Base-by-base conservation (phyloP, 1,284 basidiomycete genomes). In the Ustilago esculenta region DNA sequence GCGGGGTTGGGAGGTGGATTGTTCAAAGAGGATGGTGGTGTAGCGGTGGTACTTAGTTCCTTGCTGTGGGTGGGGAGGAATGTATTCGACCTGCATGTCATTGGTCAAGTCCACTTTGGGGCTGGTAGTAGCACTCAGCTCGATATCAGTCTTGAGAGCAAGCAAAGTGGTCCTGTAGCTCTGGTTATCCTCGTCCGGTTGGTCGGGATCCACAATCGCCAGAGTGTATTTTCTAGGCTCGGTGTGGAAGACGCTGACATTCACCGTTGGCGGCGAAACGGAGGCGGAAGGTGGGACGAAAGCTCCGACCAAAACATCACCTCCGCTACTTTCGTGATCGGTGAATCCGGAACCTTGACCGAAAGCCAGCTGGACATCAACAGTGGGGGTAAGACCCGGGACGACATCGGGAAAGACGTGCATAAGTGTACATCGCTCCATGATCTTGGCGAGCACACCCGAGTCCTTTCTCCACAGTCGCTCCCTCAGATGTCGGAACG, bases 361-460 rank as follows among this genome's bases (percentile, higher is more conserved):
- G 68, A 87, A 86, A 11, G 86, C 85, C 37, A 93, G 76, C 54
- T 87, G 88, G 5, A 94, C 83, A 79, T 94, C 91, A 20, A 90
- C 80, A 9, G 87, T 87, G 0, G 93, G 92, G 45, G 87, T 87
- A 17, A 95, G 82, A 29, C 84, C 84, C 0, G 91, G 87, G 7
- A 97, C 81, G 2, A 94, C 84, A 80, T 98, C 95, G 0, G 95
- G 94, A 4, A 96, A 85, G 48, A 98, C 88, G 47, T 89, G 85
- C 91, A 97, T 92, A 83, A 93, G 90, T 75, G 90, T 86, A 41
- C 95, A 82, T 73, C 94, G 89, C 82, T 97, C 91, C 91, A 96
- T 96, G 89, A 93, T 76, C 30, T 40, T 36, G 10, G 48, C 64
- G 7, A 75, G 48, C 18, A 63, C 49, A 8, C 69, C 69, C 10